A percentile compares a stretch with the other conserved stretches of the same genome.
These are phyloP conservation scores for Solanum hybrid DNA, from an alignment of 305 asterid species.

Conservation along the genomic window DNA sequence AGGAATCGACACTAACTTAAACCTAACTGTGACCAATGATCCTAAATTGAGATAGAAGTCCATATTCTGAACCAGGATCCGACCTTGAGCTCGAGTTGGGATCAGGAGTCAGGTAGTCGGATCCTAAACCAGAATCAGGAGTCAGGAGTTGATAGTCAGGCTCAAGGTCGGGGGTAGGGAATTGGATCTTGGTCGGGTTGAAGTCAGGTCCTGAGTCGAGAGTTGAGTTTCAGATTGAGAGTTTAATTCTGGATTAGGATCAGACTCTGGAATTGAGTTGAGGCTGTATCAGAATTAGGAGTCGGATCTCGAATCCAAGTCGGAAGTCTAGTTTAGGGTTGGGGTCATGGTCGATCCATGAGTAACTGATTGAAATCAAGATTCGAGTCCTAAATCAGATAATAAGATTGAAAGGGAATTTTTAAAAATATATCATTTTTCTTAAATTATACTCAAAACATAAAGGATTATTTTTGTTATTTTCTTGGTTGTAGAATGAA, in stretches of 20 bases:
- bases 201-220: not conserved
- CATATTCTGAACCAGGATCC: not conserved
- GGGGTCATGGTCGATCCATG: not conserved
- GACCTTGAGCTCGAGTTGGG: not conserved
- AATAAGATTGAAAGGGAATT: not conserved
- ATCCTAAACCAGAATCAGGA: not conserved
- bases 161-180: not conserved
- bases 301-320: accelerated
- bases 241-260: not conserved
- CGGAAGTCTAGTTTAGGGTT: not conserved
- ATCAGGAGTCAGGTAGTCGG: not conserved
- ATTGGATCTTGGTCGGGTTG: accelerated
- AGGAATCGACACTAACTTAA: not conserved
- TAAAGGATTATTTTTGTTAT: not conserved
- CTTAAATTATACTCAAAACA: not conserved
- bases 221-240: not conserved
- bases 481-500: not conserved
- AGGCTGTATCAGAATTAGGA: not conserved
- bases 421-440: too few relatives aligned
- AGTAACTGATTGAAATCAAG: not conserved
- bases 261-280: accelerated
- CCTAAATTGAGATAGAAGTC: not conserved
- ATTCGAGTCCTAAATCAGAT: not conserved
- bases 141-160: not conserved
- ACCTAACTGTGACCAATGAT: not conserved